Conservation (phyloP, 371 early-diverging fungal genomes). For the Rhizopus sp. region DNA sequence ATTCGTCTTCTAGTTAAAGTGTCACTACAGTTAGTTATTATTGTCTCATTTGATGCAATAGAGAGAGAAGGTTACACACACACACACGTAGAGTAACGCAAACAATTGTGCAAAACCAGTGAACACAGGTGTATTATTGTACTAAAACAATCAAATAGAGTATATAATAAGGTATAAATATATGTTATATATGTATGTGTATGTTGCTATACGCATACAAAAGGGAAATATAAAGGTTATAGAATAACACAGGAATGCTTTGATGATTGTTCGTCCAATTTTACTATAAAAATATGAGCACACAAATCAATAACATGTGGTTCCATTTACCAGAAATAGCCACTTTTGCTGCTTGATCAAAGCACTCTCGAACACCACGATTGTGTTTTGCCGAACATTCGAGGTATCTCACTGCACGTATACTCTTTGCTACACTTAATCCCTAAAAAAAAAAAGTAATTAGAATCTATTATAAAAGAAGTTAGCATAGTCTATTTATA, state of each 20-base stretch:
- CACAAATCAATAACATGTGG: background rate
- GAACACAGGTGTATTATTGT: no score
- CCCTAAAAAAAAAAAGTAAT: slow-evolving; percentile 31
- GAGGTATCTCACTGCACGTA: slow-evolving; percentile 51
- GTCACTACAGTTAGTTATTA: no score
- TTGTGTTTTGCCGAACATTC: slow-evolving; percentile 61
- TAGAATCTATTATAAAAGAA: background rate
- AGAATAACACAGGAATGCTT: slow-evolving; percentile 15
- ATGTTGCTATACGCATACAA: background rate
- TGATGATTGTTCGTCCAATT: slow-evolving; percentile 5
- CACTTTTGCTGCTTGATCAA: slow-evolving; percentile 55
- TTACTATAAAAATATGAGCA: background rate
- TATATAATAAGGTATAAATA: no score
- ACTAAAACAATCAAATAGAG: no score
- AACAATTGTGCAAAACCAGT: no score
- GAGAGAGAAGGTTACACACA: no score
- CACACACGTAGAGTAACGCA: no score
- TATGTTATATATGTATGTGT: no score
- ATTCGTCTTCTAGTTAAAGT: no score
- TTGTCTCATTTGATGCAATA: no score
- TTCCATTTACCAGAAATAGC: slow-evolving; percentile 40
- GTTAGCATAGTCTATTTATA: background rate
- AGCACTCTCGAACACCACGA: slow-evolving; percentile 54
- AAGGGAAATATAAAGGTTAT: slow-evolving; percentile 1
- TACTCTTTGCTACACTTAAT: slow-evolving; percentile 43